These are phyloP conservation scores for maize (Zea mays) DNA, from an alignment of 176 grass and related monocot species.

Conservation along the genomic window Zm-B73-REFERENCE-NAM-5.0 NC_050105.1:121151001-121151500, in stretches of 20 bases:
- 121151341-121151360: constrained; percentile 99
- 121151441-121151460: constrained; percentile 11
- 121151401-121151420: neutral
- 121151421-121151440: neutral
- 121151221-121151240: constrained; percentile 20
- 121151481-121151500: constrained; percentile 68
- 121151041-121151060: neutral
- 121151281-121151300: constrained; percentile 73
- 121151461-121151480: constrained; percentile 70
- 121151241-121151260: neutral
- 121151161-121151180: constrained; percentile 83
- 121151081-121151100: constrained; percentile 44
- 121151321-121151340: constrained; percentile 89
- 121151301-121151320: constrained; percentile 96
- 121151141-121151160: constrained; percentile 90
- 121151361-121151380: constrained; percentile 93
- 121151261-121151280: constrained; percentile 69
- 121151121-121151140: constrained; percentile 80
- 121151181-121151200: constrained; percentile 64
- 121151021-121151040: constrained; percentile 32
- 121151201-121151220: constrained; percentile 2
- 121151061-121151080: constrained; percentile 15
- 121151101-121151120: constrained; percentile 45
- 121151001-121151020: constrained; percentile 19
- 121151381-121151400: constrained; percentile 55